Percentiles rank a stretch among this genome's conserved stretches.
These are phyloP conservation scores for Silene vulgaris DNA, from an alignment of 179 eudicot genomes.

Conservation along the genomic window DNA sequence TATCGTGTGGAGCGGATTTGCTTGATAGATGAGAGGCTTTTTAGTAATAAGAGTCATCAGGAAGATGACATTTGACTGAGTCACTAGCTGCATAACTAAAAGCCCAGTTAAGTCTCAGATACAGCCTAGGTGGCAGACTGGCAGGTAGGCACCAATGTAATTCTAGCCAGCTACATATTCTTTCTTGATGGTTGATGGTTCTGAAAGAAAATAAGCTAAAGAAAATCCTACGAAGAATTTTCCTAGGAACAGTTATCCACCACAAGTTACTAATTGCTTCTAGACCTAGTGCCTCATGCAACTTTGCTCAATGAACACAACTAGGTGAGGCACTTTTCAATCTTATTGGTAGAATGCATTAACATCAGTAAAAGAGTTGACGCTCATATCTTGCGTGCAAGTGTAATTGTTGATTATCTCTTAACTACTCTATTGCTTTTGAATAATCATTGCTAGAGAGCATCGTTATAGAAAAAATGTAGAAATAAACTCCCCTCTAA, in stretches of 20 bases:
- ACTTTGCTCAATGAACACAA: background rate
- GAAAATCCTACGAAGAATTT: background rate
- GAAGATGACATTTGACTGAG: background rate
- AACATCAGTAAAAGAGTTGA: background rate
- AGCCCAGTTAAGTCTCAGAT: background rate
- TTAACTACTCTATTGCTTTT: background rate
- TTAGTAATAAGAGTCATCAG: background rate
- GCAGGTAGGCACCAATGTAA: background rate
- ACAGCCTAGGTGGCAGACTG: background rate
- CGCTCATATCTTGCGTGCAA: background rate
- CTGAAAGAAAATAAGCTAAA: background rate
- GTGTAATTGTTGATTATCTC: background rate
- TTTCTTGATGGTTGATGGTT: constrained; percentile 5
- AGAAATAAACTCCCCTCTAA: background rate
- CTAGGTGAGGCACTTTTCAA: background rate
- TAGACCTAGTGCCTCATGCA: background rate
- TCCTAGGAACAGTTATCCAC: background rate
- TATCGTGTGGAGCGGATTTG: background rate
- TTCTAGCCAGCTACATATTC: background rate
- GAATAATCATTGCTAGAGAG: background rate
- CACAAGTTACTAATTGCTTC: background rate
- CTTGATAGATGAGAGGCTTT: background rate
- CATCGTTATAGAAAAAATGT: background rate
- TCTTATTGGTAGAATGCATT: background rate
- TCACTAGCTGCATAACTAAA: background rate